Percentiles rank a stretch among this genome's conserved stretches.
Evolutionary conservation across 2,329 filamentous ascomycete species (phyloP).

Genomic region (Sarocladiaceae sp.): DNA sequence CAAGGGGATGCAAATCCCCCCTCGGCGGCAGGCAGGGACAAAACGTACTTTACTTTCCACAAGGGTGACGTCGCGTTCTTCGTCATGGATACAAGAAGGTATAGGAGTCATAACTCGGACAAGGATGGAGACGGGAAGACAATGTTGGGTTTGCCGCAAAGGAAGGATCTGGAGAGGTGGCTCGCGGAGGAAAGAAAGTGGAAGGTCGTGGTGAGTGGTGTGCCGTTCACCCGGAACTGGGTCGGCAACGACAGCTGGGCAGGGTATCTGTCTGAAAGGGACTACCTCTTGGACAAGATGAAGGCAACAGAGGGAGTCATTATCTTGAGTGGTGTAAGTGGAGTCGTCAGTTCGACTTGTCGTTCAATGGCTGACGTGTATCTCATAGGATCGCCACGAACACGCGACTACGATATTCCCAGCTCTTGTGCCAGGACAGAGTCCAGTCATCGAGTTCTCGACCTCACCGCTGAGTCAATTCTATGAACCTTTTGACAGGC

Average conservation of each 20-base stretch:
- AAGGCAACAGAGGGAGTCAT: slow-evolving; percentile 59
- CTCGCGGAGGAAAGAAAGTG: slow-evolving; percentile 36
- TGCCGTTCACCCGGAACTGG: slow-evolving; percentile 69
- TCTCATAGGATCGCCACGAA: slow-evolving; percentile 51
- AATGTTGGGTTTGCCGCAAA: slow-evolving; percentile 56
- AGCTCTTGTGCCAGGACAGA: slow-evolving; percentile 28
- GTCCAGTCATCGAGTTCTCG: slow-evolving; percentile 57
- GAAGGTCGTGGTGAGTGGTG: slow-evolving; percentile 61
- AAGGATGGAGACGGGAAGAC: slow-evolving; percentile 34
- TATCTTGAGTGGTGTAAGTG: slow-evolving; percentile 51
- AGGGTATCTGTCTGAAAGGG: slow-evolving; percentile 57
- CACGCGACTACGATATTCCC: slow-evolving; percentile 51
- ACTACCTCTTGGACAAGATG: slow-evolving; percentile 55
- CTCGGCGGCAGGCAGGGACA: slow-evolving; percentile 27
- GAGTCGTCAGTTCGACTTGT: background rate
- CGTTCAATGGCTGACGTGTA: background rate
- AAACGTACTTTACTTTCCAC: slow-evolving; percentile 59
- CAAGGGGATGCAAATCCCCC: slow-evolving; percentile 60
- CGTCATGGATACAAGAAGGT: slow-evolving; percentile 60
- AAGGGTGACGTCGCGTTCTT: slow-evolving; percentile 61
- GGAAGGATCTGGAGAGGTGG: slow-evolving; percentile 52
- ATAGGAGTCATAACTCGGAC: slow-evolving; percentile 40
- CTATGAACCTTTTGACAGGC: slow-evolving; percentile 53
- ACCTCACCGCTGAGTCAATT: slow-evolving; percentile 63
- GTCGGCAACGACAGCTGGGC: slow-evolving; percentile 58